Evolutionary conservation across 345 rosid species (phyloP).

Genomic region (Ricinus communis): DNA sequence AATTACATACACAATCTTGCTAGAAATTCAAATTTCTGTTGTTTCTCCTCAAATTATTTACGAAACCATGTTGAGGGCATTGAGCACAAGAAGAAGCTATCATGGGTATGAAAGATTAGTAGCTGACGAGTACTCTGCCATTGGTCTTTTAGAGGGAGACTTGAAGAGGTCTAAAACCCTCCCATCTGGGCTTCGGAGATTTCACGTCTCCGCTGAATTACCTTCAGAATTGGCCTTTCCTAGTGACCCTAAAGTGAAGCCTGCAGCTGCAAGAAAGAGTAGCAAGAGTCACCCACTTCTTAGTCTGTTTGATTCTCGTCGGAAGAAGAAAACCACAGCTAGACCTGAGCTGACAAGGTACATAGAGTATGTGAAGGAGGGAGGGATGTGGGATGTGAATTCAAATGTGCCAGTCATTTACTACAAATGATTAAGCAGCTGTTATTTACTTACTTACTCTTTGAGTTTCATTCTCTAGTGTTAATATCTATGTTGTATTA

Average conservation of each 20-base stretch:
- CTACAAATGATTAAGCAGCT: slow-evolving; percentile 26
- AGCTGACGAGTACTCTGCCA: slow-evolving; percentile 40
- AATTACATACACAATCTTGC: too few species aligned
- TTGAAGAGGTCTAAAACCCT: slow-evolving; percentile 48
- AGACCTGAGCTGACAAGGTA: slow-evolving; percentile 71
- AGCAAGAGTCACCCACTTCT: slow-evolving; percentile 54
- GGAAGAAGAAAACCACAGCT: slow-evolving; percentile 60
- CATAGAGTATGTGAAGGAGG: slow-evolving; percentile 68
- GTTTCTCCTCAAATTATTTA: too few species aligned
- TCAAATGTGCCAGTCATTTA: slow-evolving; percentile 52
- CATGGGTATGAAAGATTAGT: slow-evolving; percentile 49
- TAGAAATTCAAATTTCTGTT: too few species aligned
- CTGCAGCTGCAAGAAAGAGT: slow-evolving; percentile 33
- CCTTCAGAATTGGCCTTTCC: background rate
- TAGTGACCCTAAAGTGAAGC: slow-evolving; percentile 4
- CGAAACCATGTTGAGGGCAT: slow-evolving; percentile 56
- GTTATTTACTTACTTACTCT: too few species aligned
- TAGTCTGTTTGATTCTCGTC: slow-evolving; percentile 48
- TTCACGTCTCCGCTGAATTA: background rate
- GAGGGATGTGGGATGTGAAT: slow-evolving; percentile 59
- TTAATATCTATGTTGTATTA: too few species aligned
- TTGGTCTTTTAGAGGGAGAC: slow-evolving; percentile 22
- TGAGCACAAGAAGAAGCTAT: slow-evolving; percentile 51
- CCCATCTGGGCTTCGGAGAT: slow-evolving; percentile 37
- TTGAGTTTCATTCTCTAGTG: too few species aligned